Evolutionary conservation across 2,329 filamentous ascomycete species (phyloP), one percentile per base, ranked within the genome.

Genomic region (Chaetomiaceae sp.): DNA sequence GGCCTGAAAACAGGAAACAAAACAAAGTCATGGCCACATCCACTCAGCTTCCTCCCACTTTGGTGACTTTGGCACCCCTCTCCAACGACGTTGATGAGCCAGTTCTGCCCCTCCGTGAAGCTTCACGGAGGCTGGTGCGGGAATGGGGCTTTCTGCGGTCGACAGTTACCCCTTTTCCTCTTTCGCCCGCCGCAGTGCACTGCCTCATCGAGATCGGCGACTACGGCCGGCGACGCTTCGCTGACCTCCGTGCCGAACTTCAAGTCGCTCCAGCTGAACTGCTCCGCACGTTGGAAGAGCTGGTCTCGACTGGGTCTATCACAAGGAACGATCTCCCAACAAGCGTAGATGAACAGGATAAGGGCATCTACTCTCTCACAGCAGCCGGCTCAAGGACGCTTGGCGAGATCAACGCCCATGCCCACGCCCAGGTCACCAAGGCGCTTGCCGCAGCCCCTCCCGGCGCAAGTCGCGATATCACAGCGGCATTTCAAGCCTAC

Each of bases 91-190:
- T n/a, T 21, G 12, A 31, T 3, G 41, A 50, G 5, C 5, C 23
- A 7, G 31, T 37, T 2, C 33, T 30, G 38, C 48, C 56, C 17
- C 54, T 64, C 48, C 57, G 61, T 4, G 55, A 56, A 10, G 60
- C 60, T 9, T 62, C 58, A 3, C 54, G 59, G 13, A 58, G 56
- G 41, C 55, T 65, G 16, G 59, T 61, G 13, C 56, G 63, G 9
- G 62, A 64, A 50, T 46, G 61, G 54, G 62, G 58, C 4, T 62
- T 65, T 47, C 55, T 63, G 38, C 56, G 44, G 23, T 46, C 54
- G 5, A 60, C 49, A 4, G 38, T 59, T 9, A 56, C 57, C 8
- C 55, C 51, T 1, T 60, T 59, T 12, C 27, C 40, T 13, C 55
- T 62, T 21, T 60, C 58, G 0, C 43, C 56, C 3, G 57, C 55